These are phyloP conservation scores for Ramaria sp. DNA, from an alignment of 768 basidiomycete species.

Conservation along the genomic window DNA sequence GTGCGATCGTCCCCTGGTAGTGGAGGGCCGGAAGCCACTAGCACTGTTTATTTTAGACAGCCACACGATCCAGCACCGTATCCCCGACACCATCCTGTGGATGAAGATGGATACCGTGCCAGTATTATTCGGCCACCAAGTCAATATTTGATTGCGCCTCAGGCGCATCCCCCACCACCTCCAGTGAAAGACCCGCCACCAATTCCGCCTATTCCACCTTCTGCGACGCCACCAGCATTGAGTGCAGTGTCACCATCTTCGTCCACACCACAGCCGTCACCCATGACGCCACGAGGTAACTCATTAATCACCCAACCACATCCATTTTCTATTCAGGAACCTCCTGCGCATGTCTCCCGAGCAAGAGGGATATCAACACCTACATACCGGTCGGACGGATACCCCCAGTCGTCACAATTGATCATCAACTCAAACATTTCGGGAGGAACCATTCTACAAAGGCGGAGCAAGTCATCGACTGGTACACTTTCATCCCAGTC, in stretches of 20 bases:
- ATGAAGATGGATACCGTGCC: not conserved
- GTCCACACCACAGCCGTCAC: constrained; percentile 12
- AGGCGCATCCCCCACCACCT: not conserved
- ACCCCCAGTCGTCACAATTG: constrained; percentile 4
- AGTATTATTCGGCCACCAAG: not conserved
- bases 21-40: not conserved
- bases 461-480: constrained; percentile 50
- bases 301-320: not conserved
- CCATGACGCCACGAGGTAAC: constrained; percentile 1
- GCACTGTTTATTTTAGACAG: not conserved
- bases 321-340: constrained; percentile 6
- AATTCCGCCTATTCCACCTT: constrained; percentile 55
- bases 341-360: constrained; percentile 4
- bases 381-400: not conserved
- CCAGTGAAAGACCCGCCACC: constrained; percentile 41
- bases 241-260: constrained; percentile 23
- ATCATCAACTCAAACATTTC: constrained; percentile 50
- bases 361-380: constrained; percentile 8
- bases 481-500: constrained; percentile 19
- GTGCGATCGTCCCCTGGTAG: not conserved
- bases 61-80: not conserved
- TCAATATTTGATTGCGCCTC: not conserved
- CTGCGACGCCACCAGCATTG: constrained; percentile 20
- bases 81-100: not conserved
- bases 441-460: constrained; percentile 59